Percentiles rank a stretch among this genome's conserved stretches.
Conservation (phyloP, 2,329 filamentous ascomycete genomes). For the Pseudogymnoascus sp. region DNA sequence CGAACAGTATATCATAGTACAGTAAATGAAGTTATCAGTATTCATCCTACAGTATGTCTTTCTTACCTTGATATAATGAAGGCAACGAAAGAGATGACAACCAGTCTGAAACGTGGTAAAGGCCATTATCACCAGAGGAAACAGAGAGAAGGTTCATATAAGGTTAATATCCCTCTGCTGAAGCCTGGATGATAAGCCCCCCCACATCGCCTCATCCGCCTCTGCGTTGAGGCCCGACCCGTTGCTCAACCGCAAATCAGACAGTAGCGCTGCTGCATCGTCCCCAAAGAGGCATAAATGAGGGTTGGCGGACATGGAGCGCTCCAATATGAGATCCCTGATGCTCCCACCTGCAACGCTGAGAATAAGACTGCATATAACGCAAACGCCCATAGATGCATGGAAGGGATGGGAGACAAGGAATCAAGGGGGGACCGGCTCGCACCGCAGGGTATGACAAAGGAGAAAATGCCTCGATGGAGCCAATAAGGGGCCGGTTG, state of each 20-base stretch:
- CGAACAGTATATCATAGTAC: conserved; percentile 6
- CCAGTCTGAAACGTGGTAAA: background rate
- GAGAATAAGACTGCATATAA: background rate
- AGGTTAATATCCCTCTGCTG: conserved; percentile 4
- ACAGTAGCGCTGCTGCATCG: conserved; percentile 1
- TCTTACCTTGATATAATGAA: background rate
- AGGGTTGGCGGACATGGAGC: background rate
- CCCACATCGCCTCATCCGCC: background rate
- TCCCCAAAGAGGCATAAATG: background rate
- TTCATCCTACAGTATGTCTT: background rate
- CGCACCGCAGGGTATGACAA: background rate
- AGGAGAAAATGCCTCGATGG: background rate
- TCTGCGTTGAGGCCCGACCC: conserved; percentile 6
- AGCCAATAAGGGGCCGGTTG: background rate
- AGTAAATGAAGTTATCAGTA: conserved; percentile 3
- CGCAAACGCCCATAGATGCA: background rate
- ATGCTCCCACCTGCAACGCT: background rate
- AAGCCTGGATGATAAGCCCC: background rate
- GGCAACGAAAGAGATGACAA: background rate
- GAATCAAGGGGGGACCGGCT: background rate
- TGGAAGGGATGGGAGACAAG: background rate
- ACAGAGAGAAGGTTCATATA: conserved; percentile 5
- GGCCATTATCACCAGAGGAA: background rate
- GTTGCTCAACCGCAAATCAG: background rate
- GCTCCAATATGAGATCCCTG: background rate